Evolutionary conservation across 768 basidiomycete genomes (phyloP).

Genomic region (Nevesoporus exiguus): DNA sequence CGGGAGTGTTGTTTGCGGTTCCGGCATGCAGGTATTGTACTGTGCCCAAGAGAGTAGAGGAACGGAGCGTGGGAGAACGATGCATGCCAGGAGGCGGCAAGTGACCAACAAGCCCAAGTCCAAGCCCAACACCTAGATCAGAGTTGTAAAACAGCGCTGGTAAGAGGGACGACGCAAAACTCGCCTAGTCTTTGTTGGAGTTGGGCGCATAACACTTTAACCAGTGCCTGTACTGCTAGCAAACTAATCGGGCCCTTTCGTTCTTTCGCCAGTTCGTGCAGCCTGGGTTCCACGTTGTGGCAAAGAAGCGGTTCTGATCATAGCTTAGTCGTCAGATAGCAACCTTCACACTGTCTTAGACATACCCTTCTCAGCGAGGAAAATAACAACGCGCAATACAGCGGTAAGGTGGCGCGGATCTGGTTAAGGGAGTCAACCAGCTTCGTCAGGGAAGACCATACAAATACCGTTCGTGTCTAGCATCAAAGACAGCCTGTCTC

Average conservation of each 20-base stretch:
- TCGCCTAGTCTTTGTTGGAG: slow-evolving; percentile 10
- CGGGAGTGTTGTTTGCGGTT: not conserved
- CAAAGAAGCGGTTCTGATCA: slow-evolving; percentile 2
- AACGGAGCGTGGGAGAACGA: slow-evolving; percentile 7
- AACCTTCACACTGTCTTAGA: not conserved
- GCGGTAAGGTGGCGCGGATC: slow-evolving; percentile 6
- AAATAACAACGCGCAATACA: slow-evolving; percentile 5
- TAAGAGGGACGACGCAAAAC: not conserved
- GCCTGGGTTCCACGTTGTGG: not conserved
- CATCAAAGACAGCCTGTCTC: slow-evolving; percentile 2
- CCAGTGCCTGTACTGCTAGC: slow-evolving; percentile 20
- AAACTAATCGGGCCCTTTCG: slow-evolving; percentile 11
- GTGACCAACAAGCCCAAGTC: not conserved
- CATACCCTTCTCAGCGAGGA: slow-evolving; percentile 4
- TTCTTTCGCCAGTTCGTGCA: slow-evolving; percentile 1
- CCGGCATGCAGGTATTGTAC: slow-evolving; percentile 4
- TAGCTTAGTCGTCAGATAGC: not conserved
- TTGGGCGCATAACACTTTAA: slow-evolving; percentile 12
- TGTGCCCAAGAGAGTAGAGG: not conserved
- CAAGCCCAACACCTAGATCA: not conserved
- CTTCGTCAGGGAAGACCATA: not conserved
- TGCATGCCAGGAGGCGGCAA: not conserved
- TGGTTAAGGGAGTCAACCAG: not conserved
- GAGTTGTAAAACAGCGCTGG: not conserved
- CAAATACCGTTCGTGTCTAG: not conserved